A percentile compares a stretch with the other conserved stretches of the same genome.
phyloP scores from a whole-genome alignment of 768 basidiomycete genomes.

The Suillus decipiens region DNA sequence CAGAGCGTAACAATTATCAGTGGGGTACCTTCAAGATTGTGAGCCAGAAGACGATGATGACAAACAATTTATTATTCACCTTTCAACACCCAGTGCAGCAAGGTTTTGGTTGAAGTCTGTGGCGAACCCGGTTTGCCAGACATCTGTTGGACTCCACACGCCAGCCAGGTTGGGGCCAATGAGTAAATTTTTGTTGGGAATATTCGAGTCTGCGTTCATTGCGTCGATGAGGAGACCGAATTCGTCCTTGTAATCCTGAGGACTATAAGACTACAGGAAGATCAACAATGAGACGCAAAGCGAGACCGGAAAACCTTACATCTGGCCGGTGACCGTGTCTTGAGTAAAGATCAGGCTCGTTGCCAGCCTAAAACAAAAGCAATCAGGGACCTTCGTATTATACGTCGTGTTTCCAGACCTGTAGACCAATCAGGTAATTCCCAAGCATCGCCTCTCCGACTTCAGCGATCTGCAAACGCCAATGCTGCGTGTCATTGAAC shows the following conservation, averaged over 20 bases:
- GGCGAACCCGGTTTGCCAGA: slow-evolving; percentile 56
- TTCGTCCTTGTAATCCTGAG: slow-evolving; percentile 51
- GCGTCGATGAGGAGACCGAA: slow-evolving; percentile 50
- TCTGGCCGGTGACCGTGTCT: slow-evolving; percentile 38
- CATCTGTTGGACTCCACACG: slow-evolving; percentile 51
- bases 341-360: slow-evolving; percentile 78
- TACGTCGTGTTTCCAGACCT: slow-evolving; percentile 10
- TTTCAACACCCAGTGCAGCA: slow-evolving; percentile 53
- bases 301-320: slow-evolving; percentile 2
- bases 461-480: slow-evolving; percentile 55
- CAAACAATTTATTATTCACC: slow-evolving; percentile 33
- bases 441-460: slow-evolving; percentile 65
- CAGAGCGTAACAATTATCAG: slow-evolving; percentile 60
- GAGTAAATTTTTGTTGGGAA: slow-evolving; percentile 47
- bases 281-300: background rate
- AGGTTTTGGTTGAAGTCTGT: slow-evolving; percentile 43
- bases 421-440: slow-evolving; percentile 60
- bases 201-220: slow-evolving; percentile 39
- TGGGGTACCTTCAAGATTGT: slow-evolving; percentile 49
- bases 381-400: background rate
- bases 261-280: slow-evolving; percentile 26
- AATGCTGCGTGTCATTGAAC: slow-evolving; percentile 64
- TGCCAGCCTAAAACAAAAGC: slow-evolving; percentile 52
- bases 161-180: slow-evolving; percentile 67
- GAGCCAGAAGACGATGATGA: background rate